phyloP scores from a whole-genome alignment of 2,329 filamentous ascomycete genomes.

The Colletotrichum kahawae region DNA sequence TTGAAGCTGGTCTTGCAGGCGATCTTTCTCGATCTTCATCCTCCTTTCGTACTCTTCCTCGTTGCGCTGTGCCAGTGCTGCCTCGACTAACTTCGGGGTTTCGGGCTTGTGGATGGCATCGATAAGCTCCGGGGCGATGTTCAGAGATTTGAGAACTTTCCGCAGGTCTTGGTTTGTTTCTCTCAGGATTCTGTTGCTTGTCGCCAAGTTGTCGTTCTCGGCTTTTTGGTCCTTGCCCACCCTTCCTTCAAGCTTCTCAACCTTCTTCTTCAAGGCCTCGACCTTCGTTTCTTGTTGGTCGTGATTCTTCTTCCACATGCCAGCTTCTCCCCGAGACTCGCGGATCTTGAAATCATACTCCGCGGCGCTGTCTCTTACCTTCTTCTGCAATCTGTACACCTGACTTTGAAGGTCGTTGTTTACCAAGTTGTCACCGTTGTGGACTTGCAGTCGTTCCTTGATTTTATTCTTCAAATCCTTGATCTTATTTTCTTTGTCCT shows the following conservation, averaged over 20 bases:
- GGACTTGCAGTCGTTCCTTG: fast-evolving
- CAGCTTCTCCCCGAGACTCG: neutral
- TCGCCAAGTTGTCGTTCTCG: neutral
- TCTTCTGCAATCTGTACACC: neutral
- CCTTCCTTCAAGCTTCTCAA: neutral
- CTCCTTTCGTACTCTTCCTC: neutral
- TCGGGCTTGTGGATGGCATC: neutral
- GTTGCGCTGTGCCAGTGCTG: neutral
- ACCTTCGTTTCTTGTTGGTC: neutral
- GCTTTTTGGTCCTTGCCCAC: neutral
- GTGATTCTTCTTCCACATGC: neutral
- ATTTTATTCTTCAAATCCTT: neutral
- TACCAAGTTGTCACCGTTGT: neutral
- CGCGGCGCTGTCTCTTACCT: neutral
- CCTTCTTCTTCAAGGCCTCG: neutral
- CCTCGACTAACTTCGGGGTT: neutral
- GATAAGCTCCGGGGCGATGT: neutral
- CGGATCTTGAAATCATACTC: neutral
- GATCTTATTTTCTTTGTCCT: neutral
- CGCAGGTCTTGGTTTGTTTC: neutral
- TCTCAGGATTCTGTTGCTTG: neutral
- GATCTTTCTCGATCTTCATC: neutral
- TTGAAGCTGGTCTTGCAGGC: neutral
- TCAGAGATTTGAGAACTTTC: neutral
- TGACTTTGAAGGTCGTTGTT: neutral